Base-by-base conservation (phyloP, 805 yeast species). In the Candida nitratophila region DNA sequence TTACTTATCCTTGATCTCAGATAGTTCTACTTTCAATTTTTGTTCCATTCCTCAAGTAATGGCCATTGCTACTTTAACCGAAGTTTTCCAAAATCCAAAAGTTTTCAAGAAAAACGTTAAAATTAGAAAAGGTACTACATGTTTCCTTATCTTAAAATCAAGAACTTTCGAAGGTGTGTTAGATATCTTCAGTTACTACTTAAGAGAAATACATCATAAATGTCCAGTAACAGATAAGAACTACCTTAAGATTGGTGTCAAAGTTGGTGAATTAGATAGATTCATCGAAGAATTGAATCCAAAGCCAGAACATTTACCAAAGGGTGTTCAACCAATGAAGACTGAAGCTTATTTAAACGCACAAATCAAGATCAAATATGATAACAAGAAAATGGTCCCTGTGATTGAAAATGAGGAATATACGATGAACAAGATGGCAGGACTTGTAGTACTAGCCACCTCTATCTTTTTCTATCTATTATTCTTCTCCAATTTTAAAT, bases 41-140 rank as follows among this genome's bases (percentile, higher is more conserved):
- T 90, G 97, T 69, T 87, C 97, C 11, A 93, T 93, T 59, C 99
- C 99, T 17, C 99, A 93, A 68, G 97, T 91, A 17, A 93, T 93
- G 99, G 96, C 98, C 32, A 85, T 93, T 62, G 97, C 99, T 15
- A 88, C 98, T 1, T 73, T 93, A 54, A 88, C 91, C 20, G 70
- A 82, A 42, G 84, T 93, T 30, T 90, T 84, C 74, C 81, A 84
- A 59, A 93, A 93, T 67, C 82, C 83, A 3, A 57, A 68, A 3
- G 84, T 91, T 3, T 77, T 91, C 58, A 74, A 80, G 38, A 61
- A 65, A 33, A 80, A 86, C 59, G 85, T 91, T 51, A 93, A 93
- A 70, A 84, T 93, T 62, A 77, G 97, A 66, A 88, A 87, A 67
- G 96, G 96, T 12, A 78, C 84, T 30, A 83, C 98, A 0, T 83